Percentiles rank a stretch among this genome's conserved stretches.
Evolutionary conservation across 805 yeast genomes (phyloP).

Genomic region (Yarrowia osloensis): DNA sequence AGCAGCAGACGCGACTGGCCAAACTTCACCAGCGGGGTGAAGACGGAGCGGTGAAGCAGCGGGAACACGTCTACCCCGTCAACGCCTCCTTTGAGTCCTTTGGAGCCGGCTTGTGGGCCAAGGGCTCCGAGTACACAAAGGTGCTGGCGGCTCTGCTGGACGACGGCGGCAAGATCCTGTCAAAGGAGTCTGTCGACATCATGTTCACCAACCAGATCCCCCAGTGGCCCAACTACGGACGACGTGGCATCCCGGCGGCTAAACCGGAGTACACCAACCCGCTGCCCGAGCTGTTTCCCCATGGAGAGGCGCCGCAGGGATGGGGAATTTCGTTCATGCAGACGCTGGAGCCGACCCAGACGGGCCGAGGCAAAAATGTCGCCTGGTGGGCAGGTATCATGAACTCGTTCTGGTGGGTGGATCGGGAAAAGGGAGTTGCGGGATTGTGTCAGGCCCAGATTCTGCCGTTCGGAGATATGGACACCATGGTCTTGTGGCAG

Average conservation of each 20-base stretch:
- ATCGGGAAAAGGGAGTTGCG: slow-evolving; percentile 46
- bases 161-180: slow-evolving; percentile 44
- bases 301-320: slow-evolving; percentile 39
- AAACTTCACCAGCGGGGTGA: slow-evolving; percentile 36
- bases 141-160: slow-evolving; percentile 48
- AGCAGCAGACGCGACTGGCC: slow-evolving; percentile 36
- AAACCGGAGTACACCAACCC: slow-evolving; percentile 31
- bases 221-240: slow-evolving; percentile 37
- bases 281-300: slow-evolving; percentile 29
- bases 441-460: slow-evolving; percentile 42
- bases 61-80: not conserved
- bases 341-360: slow-evolving; percentile 37
- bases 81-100: slow-evolving; percentile 12
- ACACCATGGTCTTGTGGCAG: slow-evolving; percentile 7
- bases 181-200: slow-evolving; percentile 42
- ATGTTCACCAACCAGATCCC: slow-evolving; percentile 45
- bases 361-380: slow-evolving; percentile 46
- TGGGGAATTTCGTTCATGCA: slow-evolving; percentile 43
- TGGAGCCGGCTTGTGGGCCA: slow-evolving; percentile 49
- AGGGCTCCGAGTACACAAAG: slow-evolving; percentile 47
- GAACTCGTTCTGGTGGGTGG: slow-evolving; percentile 49
- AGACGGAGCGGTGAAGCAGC: slow-evolving; percentile 34
- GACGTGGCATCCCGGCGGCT: slow-evolving; percentile 30
- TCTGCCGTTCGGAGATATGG: slow-evolving; percentile 44
- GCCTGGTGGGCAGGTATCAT: slow-evolving; percentile 49